Conservation (phyloP, 805 yeast genomes). For the Hanseniaspora clermontiae region DNA sequence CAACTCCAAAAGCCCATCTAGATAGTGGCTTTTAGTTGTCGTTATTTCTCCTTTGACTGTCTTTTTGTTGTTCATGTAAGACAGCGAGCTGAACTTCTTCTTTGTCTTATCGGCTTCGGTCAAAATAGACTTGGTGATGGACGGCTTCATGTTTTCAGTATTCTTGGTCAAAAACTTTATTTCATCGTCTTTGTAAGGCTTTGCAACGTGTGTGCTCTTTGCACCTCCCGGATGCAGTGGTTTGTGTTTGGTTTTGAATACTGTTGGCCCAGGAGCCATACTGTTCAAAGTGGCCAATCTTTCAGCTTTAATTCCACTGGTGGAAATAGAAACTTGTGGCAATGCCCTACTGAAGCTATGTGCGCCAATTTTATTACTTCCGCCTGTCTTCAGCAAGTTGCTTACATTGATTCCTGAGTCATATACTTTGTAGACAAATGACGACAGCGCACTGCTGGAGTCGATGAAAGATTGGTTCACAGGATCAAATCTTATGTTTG, state of each 20-base stretch:
- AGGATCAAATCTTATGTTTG: conserved; percentile 26
- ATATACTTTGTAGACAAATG: conserved; percentile 1
- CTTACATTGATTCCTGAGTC: conserved; percentile 1
- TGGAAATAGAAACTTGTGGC: not conserved
- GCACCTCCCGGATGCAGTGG: not conserved
- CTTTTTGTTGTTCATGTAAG: not conserved
- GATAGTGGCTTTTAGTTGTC: not conserved
- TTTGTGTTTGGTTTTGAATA: not conserved
- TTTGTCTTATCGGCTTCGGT: conserved; percentile 1
- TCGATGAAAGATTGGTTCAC: conserved; percentile 24
- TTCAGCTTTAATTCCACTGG: not conserved
- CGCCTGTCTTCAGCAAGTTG: not conserved
- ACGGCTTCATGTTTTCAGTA: not conserved
- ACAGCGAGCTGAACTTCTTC: not conserved
- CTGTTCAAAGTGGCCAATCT: conserved; percentile 4
- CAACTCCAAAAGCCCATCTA: conserved; percentile 2
- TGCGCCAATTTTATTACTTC: not conserved
- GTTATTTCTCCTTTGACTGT: not conserved
- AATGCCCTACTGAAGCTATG: not conserved
- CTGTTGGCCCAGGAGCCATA: not conserved
- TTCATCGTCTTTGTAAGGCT: not conserved
- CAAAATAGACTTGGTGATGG: conserved; percentile 2
- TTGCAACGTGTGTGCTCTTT: not conserved
- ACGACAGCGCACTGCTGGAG: conserved; percentile 13
- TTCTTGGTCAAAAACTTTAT: not conserved